Evolutionary conservation across 73 alveolate genomes (phyloP).

Genomic region (Uronychia setigera): DNA sequence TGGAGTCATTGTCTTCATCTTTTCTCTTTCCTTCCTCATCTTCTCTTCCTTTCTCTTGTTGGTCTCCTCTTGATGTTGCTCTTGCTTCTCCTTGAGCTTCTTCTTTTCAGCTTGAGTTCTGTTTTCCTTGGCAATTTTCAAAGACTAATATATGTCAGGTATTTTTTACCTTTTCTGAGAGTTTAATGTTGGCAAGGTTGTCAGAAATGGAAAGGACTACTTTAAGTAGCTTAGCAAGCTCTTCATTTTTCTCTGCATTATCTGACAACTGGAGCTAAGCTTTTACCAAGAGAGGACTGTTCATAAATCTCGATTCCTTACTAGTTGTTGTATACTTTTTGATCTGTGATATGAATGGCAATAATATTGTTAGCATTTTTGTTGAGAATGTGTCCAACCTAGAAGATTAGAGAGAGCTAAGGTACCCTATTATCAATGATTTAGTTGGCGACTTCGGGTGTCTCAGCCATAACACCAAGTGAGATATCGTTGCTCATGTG

Average conservation of each 20-base stretch:
- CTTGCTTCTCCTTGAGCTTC: constrained; percentile 13
- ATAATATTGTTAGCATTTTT: background rate
- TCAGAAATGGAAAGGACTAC: constrained; percentile 13
- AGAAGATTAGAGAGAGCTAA: too few relatives aligned
- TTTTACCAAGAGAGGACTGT: constrained; percentile 5
- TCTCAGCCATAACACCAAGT: constrained; percentile 11
- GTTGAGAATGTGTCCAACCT: too few relatives aligned
- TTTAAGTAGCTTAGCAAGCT: constrained; percentile 9
- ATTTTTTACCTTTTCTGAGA: constrained; percentile 2
- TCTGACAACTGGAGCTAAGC: constrained; percentile 1
- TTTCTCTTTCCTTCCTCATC: constrained; percentile 18
- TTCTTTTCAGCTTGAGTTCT: constrained; percentile 14
- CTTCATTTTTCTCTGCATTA: background rate
- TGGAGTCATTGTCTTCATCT: constrained; percentile 21
- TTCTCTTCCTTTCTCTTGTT: too few relatives aligned
- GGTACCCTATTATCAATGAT: background rate
- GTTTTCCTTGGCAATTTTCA: constrained; percentile 13
- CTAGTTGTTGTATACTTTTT: constrained; percentile 18
- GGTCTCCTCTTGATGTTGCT: too few relatives aligned
- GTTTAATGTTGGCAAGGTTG: constrained; percentile 1
- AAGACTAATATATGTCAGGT: background rate
- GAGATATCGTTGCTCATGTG: background rate
- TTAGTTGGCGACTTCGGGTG: constrained; percentile 15
- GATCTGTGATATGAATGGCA: constrained; percentile 11
- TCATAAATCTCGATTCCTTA: too few relatives aligned